Conservation (phyloP, 1,284 basidiomycete genomes). For the Cystobasidium slooffiae region DNA sequence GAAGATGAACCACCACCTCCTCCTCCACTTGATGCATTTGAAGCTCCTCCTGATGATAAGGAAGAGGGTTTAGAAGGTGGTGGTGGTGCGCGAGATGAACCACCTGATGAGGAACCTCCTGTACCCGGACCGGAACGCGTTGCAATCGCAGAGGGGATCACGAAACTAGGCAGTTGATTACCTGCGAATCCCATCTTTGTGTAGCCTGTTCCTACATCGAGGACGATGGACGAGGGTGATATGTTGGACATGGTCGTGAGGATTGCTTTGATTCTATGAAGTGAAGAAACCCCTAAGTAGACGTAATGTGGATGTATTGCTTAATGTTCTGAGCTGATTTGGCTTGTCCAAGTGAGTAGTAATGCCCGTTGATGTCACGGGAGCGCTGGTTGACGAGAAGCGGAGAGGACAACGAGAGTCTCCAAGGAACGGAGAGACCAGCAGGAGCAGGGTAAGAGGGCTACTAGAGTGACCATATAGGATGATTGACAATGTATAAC, state of each 20-base stretch:
- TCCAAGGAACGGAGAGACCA: not conserved
- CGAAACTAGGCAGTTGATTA: conserved; percentile 97
- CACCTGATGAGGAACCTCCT: conserved; percentile 59
- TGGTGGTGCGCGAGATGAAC: conserved; percentile 70
- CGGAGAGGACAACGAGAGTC: not conserved
- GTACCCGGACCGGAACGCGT: conserved; percentile 62
- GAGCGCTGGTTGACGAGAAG: not conserved
- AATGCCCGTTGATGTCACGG: conserved; percentile 22
- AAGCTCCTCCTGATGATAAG: conserved; percentile 44
- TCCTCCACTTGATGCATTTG: no score
- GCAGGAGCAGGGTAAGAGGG: not conserved
- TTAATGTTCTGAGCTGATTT: not conserved
- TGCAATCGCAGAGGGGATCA: conserved; percentile 94
- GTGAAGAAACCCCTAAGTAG: not conserved
- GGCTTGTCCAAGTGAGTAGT: not conserved
- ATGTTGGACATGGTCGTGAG: conserved; percentile 28
- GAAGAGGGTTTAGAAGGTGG: conserved; percentile 66
- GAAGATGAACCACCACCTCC: conserved; percentile 56
- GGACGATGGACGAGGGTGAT: conserved; percentile 38
- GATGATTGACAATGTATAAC: no score
- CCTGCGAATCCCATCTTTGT: conserved; percentile 99
- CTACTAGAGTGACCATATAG: no score
- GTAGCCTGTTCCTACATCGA: conserved; percentile 76
- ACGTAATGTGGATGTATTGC: not conserved
- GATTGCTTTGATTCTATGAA: not conserved